Evolutionary conservation across 164 flowering plant species (phyloP).

Genomic region (Sextonia rubra): DNA sequence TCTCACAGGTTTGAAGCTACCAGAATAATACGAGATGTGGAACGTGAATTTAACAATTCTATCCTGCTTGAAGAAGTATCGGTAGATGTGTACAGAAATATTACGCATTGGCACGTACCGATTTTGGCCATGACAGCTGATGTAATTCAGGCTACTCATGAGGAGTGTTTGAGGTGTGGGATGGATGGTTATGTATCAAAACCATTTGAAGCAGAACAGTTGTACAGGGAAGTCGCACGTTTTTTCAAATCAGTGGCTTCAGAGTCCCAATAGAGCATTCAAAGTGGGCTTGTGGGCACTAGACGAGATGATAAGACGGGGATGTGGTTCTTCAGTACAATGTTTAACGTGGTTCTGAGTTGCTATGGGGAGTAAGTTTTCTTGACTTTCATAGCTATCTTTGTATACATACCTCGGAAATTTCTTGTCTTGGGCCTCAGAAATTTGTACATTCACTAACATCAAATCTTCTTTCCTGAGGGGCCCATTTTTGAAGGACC

Average conservation of each 20-base stretch:
- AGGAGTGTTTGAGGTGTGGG: conserved; percentile 61
- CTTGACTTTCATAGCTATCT: neutral
- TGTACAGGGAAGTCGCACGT: conserved; percentile 77
- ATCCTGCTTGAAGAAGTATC: conserved; percentile 46
- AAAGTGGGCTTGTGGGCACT: neutral
- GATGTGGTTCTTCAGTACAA: conserved; percentile 15
- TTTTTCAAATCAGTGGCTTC: conserved; percentile 38
- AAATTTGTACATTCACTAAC: neutral
- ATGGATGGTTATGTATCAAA: conserved; percentile 99
- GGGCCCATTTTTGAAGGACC: too few relatives aligned
- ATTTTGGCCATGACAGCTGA: conserved; percentile 99
- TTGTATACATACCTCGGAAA: neutral
- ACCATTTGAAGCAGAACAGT: conserved; percentile 89
- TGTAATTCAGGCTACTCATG: conserved; percentile 88
- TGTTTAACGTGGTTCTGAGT: conserved; percentile 9
- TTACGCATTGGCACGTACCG: conserved; percentile 68
- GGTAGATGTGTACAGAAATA: conserved; percentile 31
- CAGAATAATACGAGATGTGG: conserved; percentile 62
- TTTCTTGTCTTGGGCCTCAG: neutral
- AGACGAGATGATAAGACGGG: conserved; percentile 10
- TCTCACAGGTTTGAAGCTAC: conserved; percentile 83
- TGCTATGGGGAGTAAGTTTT: conserved; percentile 1
- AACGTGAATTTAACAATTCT: conserved; percentile 33
- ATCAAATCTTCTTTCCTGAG: neutral
- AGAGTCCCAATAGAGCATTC: conserved; percentile 20